These are phyloP conservation scores for Gnetum montanum DNA, from an alignment of 75 land plant genomes.

Conservation along the genomic window DNA sequence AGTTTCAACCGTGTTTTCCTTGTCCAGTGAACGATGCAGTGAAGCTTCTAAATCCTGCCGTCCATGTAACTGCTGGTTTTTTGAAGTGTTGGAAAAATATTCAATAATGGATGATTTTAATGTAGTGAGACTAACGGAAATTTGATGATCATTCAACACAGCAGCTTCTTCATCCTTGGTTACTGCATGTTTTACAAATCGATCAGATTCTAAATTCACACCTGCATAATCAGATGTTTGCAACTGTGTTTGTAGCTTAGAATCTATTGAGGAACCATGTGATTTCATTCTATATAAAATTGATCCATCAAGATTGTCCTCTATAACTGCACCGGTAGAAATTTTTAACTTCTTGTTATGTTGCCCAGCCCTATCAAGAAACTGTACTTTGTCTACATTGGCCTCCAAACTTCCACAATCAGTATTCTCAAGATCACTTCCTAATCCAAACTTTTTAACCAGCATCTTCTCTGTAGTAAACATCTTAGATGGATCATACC, in stretches of 20 bases:
- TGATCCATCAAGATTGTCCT: no score
- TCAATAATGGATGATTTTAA: no score
- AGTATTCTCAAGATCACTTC: not conserved
- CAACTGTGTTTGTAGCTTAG: not conserved
- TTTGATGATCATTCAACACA: not conserved
- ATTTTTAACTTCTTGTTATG: not conserved
- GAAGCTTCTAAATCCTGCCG: not conserved
- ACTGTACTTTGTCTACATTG: slow-evolving; percentile 4
- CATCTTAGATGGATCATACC: slow-evolving; percentile 35
- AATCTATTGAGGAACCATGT: no score
- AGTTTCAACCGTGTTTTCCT: not conserved
- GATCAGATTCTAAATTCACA: not conserved
- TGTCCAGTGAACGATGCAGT: not conserved
- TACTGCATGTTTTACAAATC: not conserved
- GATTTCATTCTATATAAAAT: no score
- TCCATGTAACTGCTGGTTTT: not conserved
- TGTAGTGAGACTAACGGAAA: not conserved
- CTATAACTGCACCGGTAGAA: slow-evolving; percentile 2
- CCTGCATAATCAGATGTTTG: not conserved
- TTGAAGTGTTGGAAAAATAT: not conserved
- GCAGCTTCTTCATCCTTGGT: not conserved
- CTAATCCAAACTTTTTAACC: not conserved
- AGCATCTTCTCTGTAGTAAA: slow-evolving; percentile 4
- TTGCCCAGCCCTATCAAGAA: not conserved
- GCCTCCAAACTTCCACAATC: not conserved